A percentile compares a stretch with the other conserved stretches of the same genome.
Conservation (phyloP, 2,329 filamentous ascomycete species). For the Epichloe gansuensis region DNA sequence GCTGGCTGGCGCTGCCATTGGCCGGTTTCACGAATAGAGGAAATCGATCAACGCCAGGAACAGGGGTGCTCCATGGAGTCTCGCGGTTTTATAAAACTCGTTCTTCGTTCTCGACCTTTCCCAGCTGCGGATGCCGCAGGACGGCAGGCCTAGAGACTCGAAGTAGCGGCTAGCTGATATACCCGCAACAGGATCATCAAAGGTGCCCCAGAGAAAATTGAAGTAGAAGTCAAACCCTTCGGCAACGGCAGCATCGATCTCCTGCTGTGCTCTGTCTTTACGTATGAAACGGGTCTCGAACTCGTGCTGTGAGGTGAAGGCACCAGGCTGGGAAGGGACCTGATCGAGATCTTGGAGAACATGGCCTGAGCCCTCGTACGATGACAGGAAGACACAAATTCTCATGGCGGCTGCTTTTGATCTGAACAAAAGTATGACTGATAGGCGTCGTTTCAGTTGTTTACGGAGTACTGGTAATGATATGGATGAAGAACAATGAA, state of each 20-base stretch:
- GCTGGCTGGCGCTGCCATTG: background rate
- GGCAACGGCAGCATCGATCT: background rate
- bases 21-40: slow-evolving; percentile 1
- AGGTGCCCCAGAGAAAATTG: background rate
- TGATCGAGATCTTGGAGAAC: background rate
- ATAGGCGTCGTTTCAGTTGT: too few relatives aligned
- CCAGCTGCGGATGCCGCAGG: background rate
- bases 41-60: background rate
- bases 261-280: background rate
- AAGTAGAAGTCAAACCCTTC: slow-evolving; percentile 1
- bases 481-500: too few relatives aligned
- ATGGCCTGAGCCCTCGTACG: background rate
- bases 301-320: background rate
- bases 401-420: background rate
- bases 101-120: background rate
- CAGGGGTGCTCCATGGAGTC: background rate
- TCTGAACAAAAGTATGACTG: too few relatives aligned
- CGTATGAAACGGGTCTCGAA: background rate
- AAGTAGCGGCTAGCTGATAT: background rate
- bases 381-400: background rate
- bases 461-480: too few relatives aligned
- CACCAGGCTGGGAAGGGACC: background rate
- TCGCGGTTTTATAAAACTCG: background rate
- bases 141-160: background rate
- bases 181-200: background rate